Percentiles rank a stretch among this genome's conserved stretches.
phyloP scores from a whole-genome alignment of 805 yeast species.

The Wickerhamomyces bisporus region DNA sequence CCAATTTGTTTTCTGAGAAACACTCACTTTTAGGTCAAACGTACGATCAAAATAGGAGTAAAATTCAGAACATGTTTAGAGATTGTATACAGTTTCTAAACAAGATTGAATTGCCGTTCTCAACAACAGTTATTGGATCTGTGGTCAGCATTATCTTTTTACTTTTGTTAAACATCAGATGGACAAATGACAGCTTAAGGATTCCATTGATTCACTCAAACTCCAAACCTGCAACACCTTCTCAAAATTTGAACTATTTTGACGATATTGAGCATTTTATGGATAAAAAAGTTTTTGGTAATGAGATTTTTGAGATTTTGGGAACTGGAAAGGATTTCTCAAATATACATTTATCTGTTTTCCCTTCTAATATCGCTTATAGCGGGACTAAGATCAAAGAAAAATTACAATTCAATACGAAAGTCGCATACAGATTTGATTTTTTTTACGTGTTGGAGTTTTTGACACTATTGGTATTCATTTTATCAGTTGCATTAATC shows the following conservation, averaged over 20 bases:
- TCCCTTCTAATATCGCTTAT: slow-evolving; percentile 24
- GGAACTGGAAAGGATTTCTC: slow-evolving; percentile 6
- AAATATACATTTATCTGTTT: slow-evolving; percentile 17
- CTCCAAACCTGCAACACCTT: neutral
- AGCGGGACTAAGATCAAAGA: neutral
- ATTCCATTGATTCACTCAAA: neutral
- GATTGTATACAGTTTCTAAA: slow-evolving; percentile 10
- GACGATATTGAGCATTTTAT: slow-evolving; percentile 7
- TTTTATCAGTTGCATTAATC: slow-evolving; percentile 43
- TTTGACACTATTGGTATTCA: slow-evolving; percentile 42
- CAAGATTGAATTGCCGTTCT: slow-evolving; percentile 33
- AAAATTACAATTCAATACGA: slow-evolving; percentile 13
- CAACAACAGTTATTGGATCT: slow-evolving; percentile 28
- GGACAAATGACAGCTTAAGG: slow-evolving; percentile 26
- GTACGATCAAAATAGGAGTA: no score
- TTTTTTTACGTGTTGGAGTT: slow-evolving; percentile 53
- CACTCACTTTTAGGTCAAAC: no score
- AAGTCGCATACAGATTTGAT: slow-evolving; percentile 39
- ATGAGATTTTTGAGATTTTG: slow-evolving; percentile 13
- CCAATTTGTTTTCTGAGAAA: no score
- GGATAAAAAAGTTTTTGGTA: slow-evolving; percentile 12
- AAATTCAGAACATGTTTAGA: neutral
- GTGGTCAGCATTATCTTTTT: slow-evolving; percentile 21
- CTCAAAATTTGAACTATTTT: neutral
- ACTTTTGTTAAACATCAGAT: slow-evolving; percentile 28